phyloP scores from a whole-genome alignment of 768 basidiomycete species.

The Epithele typhae region DNA sequence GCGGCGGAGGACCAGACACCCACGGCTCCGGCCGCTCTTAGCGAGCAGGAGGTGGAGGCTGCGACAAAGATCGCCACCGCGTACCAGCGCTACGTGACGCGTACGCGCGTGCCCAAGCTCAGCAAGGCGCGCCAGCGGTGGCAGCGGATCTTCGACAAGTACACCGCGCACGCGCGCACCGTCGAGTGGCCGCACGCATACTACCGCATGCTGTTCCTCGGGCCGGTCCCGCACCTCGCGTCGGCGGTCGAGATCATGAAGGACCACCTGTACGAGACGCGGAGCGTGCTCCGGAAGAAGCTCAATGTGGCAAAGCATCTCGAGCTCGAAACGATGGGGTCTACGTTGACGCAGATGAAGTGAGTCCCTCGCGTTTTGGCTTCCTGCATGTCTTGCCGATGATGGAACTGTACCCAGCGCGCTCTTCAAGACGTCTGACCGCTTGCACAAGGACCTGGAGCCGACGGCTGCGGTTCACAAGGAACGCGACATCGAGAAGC shows the following conservation, averaged over 20 bases:
- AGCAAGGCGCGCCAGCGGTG: constrained; percentile 1
- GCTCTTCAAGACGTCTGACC: no score
- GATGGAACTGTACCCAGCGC: no score
- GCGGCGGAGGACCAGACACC: no score
- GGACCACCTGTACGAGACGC: constrained; percentile 22
- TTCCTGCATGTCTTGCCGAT: no score
- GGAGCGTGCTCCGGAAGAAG: constrained; percentile 29
- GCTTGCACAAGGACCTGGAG: constrained; percentile 24
- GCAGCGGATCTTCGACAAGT: constrained; percentile 2
- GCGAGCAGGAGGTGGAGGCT: constrained; percentile 8
- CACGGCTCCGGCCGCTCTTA: neutral
- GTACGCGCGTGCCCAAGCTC: neutral
- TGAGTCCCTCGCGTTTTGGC: constrained; percentile 16
- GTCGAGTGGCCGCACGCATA: constrained; percentile 25
- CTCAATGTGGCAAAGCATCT: constrained; percentile 24
- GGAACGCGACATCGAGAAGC: constrained; percentile 16
- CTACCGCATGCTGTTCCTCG: constrained; percentile 35
- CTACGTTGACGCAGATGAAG: constrained; percentile 25
- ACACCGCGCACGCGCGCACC: neutral
- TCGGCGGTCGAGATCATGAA: constrained; percentile 36
- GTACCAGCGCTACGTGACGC: constrained; percentile 3
- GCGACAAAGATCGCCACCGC: constrained; percentile 1
- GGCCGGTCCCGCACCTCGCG: constrained; percentile 37
- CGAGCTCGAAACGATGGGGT: constrained; percentile 12
- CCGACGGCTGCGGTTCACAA: constrained; percentile 29